A percentile compares a stretch with the other conserved stretches of the same genome.
Conservation (phyloP, 164 flowering plant genomes). For the Malania oleifera region DNA sequence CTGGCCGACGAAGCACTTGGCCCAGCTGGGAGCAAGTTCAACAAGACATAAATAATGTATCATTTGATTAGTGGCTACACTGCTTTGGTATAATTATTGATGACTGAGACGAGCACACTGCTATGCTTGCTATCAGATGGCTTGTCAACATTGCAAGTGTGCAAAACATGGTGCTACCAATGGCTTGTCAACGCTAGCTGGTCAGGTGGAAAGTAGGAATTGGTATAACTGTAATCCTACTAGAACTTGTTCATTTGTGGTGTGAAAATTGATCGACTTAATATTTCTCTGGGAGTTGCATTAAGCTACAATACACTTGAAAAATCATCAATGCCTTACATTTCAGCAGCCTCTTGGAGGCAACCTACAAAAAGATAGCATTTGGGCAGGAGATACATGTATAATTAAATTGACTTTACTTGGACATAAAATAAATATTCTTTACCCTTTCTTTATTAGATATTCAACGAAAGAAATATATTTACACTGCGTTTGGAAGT, state of each 20-base stretch:
- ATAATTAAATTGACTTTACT: no score
- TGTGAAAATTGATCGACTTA: not conserved
- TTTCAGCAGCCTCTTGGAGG: slow-evolving; percentile 73
- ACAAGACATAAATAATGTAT: slow-evolving; percentile 94
- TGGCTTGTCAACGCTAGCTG: slow-evolving; percentile 99
- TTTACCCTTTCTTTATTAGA: no score
- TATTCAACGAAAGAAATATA: no score
- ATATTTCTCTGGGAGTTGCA: slow-evolving; percentile 58
- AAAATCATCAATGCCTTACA: slow-evolving; percentile 94
- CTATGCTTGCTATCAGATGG: slow-evolving; percentile 97
- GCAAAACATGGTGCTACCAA: slow-evolving; percentile 92
- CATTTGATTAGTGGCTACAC: slow-evolving; percentile 99
- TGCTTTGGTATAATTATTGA: slow-evolving; percentile 61
- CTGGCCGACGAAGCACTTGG: slow-evolving; percentile 98
- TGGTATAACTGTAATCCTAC: not conserved
- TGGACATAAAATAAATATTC: no score
- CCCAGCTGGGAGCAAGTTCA: slow-evolving; percentile 98
- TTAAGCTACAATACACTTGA: slow-evolving; percentile 76
- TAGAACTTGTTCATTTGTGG: no score
- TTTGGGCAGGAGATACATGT: slow-evolving; percentile 92
- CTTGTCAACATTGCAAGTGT: no score
- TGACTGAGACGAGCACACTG: slow-evolving; percentile 50
- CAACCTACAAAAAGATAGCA: slow-evolving; percentile 61
- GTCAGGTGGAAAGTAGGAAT: slow-evolving; percentile 91
- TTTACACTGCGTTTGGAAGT: no score